Base-by-base conservation (phyloP, 1,284 basidiomycete species). In the Polyporus tsugae region DNA sequence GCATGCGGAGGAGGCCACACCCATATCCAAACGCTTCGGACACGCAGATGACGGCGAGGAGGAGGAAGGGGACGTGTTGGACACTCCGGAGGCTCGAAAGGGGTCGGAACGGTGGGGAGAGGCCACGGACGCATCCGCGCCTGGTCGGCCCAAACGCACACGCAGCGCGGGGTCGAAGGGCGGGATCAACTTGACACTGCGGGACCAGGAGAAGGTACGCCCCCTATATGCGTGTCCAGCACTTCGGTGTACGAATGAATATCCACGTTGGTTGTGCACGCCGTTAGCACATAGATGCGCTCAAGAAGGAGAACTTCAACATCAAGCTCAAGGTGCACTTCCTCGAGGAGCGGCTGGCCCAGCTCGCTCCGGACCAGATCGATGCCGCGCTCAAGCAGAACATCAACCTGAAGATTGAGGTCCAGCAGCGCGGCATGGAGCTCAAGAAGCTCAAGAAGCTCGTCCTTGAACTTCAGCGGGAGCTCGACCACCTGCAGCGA, bases 261-360 rank as follows among this genome's bases (percentile, higher is more conserved):
- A 41, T n/a, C 4, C 36, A 1, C 33, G 41, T 19, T 53, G 52
- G 15, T 17, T 52, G 25, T n/a, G 62, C 53, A 44, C 41, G 44
- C n/a, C 42, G 49, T 66, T 75, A 97, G 95, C 93, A 96, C 78
- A 95, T 97, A 77, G 95, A 98, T 81, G 91, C 91, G 71, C 86
- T 96, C 74, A 97, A 97, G 84, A 97, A 96, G 79, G 95, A 98
- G 79, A 96, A 97, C 83, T 97, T 97, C 81, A 94, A 93, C 75
- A 91, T 98, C 77, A 97, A 98, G 79, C 87, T 97, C 64, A 94
- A 95, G 72, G 94, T 97, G 6, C 95, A 96, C 78, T 97, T 97
- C 78, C 87, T 97, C 61, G 95, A 97, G 78, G 95, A 97, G 76
- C 92, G 95, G 38, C 87, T 98, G 17, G 91, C 91, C 1, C 90